Evolutionary conservation across 2,329 filamentous ascomycete species (phyloP).

Genomic region (Colletotrichum sublineola): DNA sequence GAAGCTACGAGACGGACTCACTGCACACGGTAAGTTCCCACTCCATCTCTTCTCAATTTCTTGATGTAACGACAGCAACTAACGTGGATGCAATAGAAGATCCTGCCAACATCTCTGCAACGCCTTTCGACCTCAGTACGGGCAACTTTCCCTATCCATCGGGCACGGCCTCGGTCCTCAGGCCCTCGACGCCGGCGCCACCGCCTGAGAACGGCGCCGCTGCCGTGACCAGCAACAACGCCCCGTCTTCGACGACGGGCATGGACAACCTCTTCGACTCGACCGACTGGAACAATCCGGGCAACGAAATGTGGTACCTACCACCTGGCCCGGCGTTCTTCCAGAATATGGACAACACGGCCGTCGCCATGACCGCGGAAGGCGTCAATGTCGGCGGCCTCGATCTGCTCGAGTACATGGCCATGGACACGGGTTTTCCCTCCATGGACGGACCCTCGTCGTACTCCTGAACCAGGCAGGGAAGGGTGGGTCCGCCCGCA

Average conservation of each 20-base stretch:
- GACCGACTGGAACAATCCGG: constrained; percentile 66
- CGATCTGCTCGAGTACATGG: constrained; percentile 77
- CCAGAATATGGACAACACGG: constrained; percentile 72
- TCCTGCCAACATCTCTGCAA: constrained; percentile 68
- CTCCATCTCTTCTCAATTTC: not conserved
- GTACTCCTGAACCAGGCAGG: constrained; percentile 34
- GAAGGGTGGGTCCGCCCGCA: not conserved
- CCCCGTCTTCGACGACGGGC: constrained; percentile 25
- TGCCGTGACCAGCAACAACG: constrained; percentile 48
- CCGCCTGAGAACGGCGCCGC: constrained; percentile 49
- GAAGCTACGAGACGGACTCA: constrained; percentile 57
- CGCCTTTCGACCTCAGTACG: constrained; percentile 70
- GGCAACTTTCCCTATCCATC: constrained; percentile 68
- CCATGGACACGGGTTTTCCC: constrained; percentile 66
- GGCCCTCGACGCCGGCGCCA: constrained; percentile 64
- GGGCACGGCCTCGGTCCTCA: constrained; percentile 62
- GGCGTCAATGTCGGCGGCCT: constrained; percentile 76
- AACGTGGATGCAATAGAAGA: constrained; percentile 29
- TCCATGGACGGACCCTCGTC: constrained; percentile 43
- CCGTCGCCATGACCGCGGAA: constrained; percentile 75
- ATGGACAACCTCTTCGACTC: constrained; percentile 60
- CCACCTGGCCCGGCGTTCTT: constrained; percentile 74
- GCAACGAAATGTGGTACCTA: constrained; percentile 76
- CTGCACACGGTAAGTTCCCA: constrained; percentile 51
- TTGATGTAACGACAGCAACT: constrained; percentile 37